Evolutionary conservation across 352 stramenopile genomes (phyloP), one percentile per base, ranked within the genome.

Genomic region (Phytophthora litchii): DNA sequence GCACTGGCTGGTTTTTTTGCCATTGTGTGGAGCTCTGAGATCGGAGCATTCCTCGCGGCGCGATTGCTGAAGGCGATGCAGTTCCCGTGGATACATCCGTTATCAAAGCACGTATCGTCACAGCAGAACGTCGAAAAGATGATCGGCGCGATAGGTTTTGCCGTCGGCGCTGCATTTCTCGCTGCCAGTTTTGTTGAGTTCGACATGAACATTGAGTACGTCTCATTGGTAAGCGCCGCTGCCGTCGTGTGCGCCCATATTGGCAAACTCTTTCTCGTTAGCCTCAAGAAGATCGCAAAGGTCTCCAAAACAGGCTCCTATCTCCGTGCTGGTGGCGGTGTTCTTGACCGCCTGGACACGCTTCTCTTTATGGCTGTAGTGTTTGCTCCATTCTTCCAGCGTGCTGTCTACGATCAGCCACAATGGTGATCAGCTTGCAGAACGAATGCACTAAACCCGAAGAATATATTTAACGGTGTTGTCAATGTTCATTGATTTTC

Each of bases 101-200:
- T 89, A 1, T 71, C 72, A 1, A 68, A 68, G 38, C 64, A 69
- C 21, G 53, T 89, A 12, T 86, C 80, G 10, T 81, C 77, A 13
- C 70, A 74, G 0, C 80, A 85, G 42, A 89, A 88, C 38, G 32
- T 83, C 16, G 80, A 89, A 58, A 88, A 83, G 34, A 60, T 89
- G 35, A 1, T 81, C 2, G 80, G 80, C 9, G 70, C 78, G 2
- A 62, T 86, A 0, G 53, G 57, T 11, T 78, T 76, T 16, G 77
- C 70, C 32, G 47, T 84, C 3, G 53, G 19, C 10, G 67, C 73
- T 34, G 70, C 64, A 10, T 76, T 80, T 17, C 21, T 72, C 0
- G 50, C 60, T 13, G 40, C 65, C 1, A 46, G 64, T 17, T 72
- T 67, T 21, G 77, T 88, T 0, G 60, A 79, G 3, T 74, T 82